These are phyloP conservation scores for Paspalum vaginatum DNA, from an alignment of 176 grass and related monocot genomes.

Conservation along the genomic window DNA sequence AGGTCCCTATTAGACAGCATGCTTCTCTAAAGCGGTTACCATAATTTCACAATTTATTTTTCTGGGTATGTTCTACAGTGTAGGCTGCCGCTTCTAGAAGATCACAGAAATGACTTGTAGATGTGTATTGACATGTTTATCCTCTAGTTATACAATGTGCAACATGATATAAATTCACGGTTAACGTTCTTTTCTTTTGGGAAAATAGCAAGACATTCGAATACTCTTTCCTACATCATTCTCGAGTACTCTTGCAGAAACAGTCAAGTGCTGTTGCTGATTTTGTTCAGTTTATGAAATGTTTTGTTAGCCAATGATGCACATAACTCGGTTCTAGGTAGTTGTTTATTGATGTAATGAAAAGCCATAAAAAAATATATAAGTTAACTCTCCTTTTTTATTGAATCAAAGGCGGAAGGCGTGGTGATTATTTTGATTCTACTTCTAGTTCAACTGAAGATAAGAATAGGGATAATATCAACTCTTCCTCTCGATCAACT, in stretches of 20 bases:
- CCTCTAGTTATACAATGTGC: background rate
- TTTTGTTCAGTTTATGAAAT: slow-evolving; percentile 8
- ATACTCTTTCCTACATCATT: background rate
- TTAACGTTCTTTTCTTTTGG: background rate
- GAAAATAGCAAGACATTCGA: background rate
- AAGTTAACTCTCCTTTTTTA: slow-evolving; percentile 25
- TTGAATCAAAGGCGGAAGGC: slow-evolving; percentile 42
- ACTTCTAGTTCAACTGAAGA: slow-evolving; percentile 37
- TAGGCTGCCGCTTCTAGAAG: background rate
- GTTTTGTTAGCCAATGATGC: background rate
- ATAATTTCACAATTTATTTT: background rate
- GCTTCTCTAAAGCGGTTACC: background rate
- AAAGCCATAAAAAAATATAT: background rate
- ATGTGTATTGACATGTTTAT: slow-evolving; percentile 2
- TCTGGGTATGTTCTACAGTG: background rate
- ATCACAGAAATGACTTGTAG: background rate
- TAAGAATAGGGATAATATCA: slow-evolving; percentile 38
- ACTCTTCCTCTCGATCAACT: slow-evolving; percentile 55
- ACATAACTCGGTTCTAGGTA: background rate
- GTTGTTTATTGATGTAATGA: slow-evolving; percentile 34
- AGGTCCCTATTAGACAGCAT: background rate
- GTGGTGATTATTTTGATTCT: slow-evolving; percentile 40
- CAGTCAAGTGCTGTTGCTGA: background rate
- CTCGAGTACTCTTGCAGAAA: slow-evolving; percentile 14
- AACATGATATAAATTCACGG: background rate